Percentiles rank a stretch among this genome's conserved stretches.
These are phyloP conservation scores for Sonneratia alba DNA, from an alignment of 345 rosid species.

Conservation along the genomic window DNA sequence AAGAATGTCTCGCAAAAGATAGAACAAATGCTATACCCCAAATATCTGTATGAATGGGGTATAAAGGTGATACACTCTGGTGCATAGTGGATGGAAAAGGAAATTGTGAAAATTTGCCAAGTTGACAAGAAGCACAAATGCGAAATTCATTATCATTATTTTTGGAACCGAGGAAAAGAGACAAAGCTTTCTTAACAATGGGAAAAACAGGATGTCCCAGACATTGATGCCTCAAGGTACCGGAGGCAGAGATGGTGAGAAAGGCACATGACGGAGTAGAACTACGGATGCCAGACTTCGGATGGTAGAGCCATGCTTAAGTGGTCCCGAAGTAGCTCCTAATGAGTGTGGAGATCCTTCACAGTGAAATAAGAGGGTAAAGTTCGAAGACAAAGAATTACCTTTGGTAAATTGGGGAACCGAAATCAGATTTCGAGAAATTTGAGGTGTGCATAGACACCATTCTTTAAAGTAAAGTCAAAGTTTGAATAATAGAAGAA, in stretches of 20 bases:
- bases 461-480: neutral
- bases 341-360: neutral
- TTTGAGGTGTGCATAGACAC: neutral
- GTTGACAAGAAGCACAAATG: neutral
- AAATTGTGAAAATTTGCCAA: too few relatives aligned
- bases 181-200: neutral
- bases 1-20: too few relatives aligned
- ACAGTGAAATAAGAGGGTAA: neutral
- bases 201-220: neutral
- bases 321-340: neutral
- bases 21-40: too few relatives aligned
- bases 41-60: too few relatives aligned
- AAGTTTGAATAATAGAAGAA: neutral
- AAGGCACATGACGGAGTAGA: neutral
- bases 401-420: neutral
- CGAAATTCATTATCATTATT: neutral
- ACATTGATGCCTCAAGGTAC: neutral
- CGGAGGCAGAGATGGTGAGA: too few relatives aligned
- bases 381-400: neutral
- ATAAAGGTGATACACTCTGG: too few relatives aligned
- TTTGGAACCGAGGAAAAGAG: neutral
- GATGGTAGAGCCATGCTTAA: neutral
- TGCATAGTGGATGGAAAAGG: too few relatives aligned
- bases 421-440: neutral
- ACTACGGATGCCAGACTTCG: neutral